Base-by-base conservation (phyloP, 129 eudicot genomes). In the Deinandra increscens region DNA sequence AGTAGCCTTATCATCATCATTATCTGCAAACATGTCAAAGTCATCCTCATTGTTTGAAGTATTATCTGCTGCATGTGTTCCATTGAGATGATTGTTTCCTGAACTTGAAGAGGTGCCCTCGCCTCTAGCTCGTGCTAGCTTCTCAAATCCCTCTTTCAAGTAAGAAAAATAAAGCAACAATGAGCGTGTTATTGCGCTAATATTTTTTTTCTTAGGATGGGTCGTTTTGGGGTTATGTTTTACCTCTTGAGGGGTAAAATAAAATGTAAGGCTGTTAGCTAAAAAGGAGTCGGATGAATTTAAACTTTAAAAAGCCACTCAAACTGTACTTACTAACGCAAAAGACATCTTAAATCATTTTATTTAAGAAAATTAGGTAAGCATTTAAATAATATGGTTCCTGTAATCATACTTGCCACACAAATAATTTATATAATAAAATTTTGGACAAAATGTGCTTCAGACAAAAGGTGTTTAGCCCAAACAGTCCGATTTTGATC, bases 141-240 rank as follows among this genome's bases (percentile, higher is more conserved):
- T 83, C 81, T 93, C 98, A 68, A 84, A 93, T 73, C 98, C 98
- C 84, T 89, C 98, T 92, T 17, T 73, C n/a, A 82, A 51, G 59
- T 19, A 26, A 51, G 15, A 38, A 41, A 78, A 5, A 17, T 0
- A 54, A 51, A 64, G 7, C 42, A 3, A 50, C 43, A 64, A n/a
- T 26, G 18, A 74, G 71, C 14, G 31, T 19, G 6, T 20, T 9
- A 11, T 33, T 12, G n/a, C n/a, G n/a, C n/a, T n/a, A n/a, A n/a
- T n/a, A n/a, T n/a, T n/a, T n/a, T n/a, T n/a, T n/a, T n/a, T n/a
- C n/a, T 26, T 29, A 31, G 26, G 39, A 10, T 26, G 5, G 38
- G 38, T 1, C 9, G 4, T 13, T 19, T 53, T 53, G 1, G 23
- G 9, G 23, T 49, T 49, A 17, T 49, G 55, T 6, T 49, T 15